phyloP scores from a whole-genome alignment of 164 flowering plant genomes.

The Santalum album region DNA sequence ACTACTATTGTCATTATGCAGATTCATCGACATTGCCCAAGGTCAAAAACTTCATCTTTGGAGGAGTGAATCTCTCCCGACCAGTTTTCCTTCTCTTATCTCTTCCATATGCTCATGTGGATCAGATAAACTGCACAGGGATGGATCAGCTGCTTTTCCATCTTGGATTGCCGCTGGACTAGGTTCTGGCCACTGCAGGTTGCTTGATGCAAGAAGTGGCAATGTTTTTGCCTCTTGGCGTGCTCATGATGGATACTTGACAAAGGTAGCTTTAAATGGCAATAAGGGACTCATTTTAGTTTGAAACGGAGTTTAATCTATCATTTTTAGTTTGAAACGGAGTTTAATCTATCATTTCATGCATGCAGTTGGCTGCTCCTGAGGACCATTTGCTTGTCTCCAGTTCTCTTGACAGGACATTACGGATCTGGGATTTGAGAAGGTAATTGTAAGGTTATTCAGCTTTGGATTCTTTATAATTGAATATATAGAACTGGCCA shows the following conservation, averaged over 20 bases:
- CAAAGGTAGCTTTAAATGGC: constrained; percentile 47
- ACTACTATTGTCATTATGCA: constrained; percentile 15
- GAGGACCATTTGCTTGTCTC: constrained; percentile 85
- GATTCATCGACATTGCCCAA: constrained; percentile 71
- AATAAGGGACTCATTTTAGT: not conserved
- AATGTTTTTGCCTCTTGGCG: constrained; percentile 68
- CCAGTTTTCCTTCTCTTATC: constrained; percentile 67
- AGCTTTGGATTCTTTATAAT: not conserved
- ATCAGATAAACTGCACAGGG: constrained; percentile 37
- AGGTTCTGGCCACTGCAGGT: constrained; percentile 72
- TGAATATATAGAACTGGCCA: too few relatives aligned
- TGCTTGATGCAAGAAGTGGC: constrained; percentile 85
- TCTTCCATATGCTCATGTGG: constrained; percentile 83
- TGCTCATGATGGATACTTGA: constrained; percentile 94
- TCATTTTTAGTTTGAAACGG: not conserved
- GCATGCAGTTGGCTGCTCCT: constrained; percentile 75
- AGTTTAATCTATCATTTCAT: constrained; percentile 11
- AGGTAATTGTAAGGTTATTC: constrained; percentile 29
- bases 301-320: constrained; percentile 2
- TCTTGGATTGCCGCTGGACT: constrained; percentile 84
- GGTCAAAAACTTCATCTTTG: constrained; percentile 84
- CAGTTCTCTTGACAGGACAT: constrained; percentile 81
- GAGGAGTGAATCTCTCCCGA: constrained; percentile 64
- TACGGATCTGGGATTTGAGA: constrained; percentile 92
- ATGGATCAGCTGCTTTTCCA: constrained; percentile 31